These are phyloP conservation scores for Trametes cubensis DNA, from an alignment of 768 basidiomycete species.

Conservation along the genomic window DNA sequence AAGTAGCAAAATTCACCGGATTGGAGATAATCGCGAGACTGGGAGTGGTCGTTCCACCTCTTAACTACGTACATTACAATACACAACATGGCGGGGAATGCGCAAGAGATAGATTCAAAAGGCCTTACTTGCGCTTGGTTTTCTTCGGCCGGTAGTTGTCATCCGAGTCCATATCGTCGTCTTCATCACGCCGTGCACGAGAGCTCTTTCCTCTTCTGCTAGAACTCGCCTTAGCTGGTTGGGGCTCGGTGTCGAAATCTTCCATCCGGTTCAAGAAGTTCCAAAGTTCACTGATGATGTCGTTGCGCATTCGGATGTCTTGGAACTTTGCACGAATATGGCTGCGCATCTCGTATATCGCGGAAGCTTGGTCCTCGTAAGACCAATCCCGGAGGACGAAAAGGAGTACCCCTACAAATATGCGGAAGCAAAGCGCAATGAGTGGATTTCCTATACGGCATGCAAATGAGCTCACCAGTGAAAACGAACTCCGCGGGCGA, in stretches of 20 bases:
- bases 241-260: conserved; percentile 14
- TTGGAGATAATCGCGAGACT: no score
- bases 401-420: conserved; percentile 63
- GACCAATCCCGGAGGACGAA: conserved; percentile 51
- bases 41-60: no score
- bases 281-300: conserved; percentile 62
- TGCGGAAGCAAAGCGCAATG: conserved; percentile 2
- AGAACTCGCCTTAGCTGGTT: conserved; percentile 15
- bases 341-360: conserved; percentile 59
- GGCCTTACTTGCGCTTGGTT: conserved; percentile 6
- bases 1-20: neutral
- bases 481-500: conserved; percentile 81
- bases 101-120: neutral
- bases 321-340: conserved; percentile 56
- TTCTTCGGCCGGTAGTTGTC: conserved; percentile 31
- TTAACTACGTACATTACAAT: neutral
- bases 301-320: conserved; percentile 67
- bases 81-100: neutral
- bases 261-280: conserved; percentile 47
- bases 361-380: conserved; percentile 52
- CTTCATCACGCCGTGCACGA: conserved; percentile 37
- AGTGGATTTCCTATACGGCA: neutral
- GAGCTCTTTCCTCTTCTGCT: conserved; percentile 27
- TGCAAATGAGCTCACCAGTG: conserved; percentile 54
- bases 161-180: conserved; percentile 43